Base-by-base conservation (phyloP, 192 early-diverging fungal species). In the Geranomyces michiganensis region DNA sequence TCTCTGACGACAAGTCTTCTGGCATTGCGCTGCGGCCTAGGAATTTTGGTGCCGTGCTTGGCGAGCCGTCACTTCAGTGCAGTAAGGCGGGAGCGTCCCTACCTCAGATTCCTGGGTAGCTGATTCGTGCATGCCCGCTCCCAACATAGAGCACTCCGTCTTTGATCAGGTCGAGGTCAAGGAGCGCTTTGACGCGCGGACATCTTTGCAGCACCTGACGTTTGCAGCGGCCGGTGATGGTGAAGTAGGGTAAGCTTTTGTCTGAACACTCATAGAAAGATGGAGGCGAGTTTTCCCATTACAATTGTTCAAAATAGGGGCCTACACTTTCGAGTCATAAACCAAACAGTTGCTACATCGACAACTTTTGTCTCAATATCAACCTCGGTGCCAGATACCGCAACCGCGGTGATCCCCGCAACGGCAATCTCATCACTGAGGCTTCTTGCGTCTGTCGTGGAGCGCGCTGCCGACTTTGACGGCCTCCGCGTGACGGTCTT, bases 281-380 rank as follows among this genome's bases (percentile, higher is more conserved):
- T n/a, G n/a, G n/a, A n/a, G n/a, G n/a, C n/a, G n/a, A n/a, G n/a
- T n/a, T n/a, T n/a, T n/a, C 46, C 0, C 44, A 66, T 26, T 26
- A 31, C 17, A 24, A 19, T 8, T 31, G 15, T 17, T 29, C 10
- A 10, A 21, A 10, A 21, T 15, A 6, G 17, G 30, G 43, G 49
- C 17, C 7, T 32, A 41, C 24, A 26, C 31, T 72, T 64, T 43
- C n/a, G 49, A 10, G 46, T 63, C 47, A 55, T 67, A 2, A 67
- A n/a, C 21, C 72, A 73, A 33, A 67, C 64, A 21, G 72, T 66
- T 7, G 72, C 72, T 21, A 73, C 72, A 8, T 67, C 72, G 0
- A 55, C 64, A 5, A 73, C 72, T 12, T 73, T 65, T 67, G 72
- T 73, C 27, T 73, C 62, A 24, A 14, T 73, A 15, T 73, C 64